Conservation (phyloP, 208 protist species). For the Acanthamoeba royreba region DNA sequence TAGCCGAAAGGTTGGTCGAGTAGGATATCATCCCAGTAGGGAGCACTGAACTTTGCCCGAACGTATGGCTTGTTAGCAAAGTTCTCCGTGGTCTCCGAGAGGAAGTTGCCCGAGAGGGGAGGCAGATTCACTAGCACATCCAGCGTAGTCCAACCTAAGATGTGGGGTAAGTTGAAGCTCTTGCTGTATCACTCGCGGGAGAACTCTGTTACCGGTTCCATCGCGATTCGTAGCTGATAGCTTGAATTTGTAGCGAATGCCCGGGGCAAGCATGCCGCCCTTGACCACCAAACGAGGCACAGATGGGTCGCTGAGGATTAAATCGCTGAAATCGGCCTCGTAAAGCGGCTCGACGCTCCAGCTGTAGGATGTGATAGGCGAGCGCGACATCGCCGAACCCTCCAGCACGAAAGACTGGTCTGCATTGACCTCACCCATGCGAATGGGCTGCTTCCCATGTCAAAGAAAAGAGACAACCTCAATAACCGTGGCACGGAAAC, state of each 20-base stretch:
- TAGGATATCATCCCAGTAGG: neutral
- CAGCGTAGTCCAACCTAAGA: constrained; percentile 19
- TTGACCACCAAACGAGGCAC: neutral
- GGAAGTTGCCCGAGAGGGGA: constrained; percentile 27
- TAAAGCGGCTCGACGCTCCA: constrained; percentile 29
- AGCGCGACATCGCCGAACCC: neutral
- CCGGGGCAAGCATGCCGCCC: neutral
- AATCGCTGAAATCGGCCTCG: neutral
- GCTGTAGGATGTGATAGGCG: neutral
- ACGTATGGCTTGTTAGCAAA: neutral
- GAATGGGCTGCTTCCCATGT: neutral
- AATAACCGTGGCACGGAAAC: neutral
- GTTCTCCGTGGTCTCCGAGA: neutral
- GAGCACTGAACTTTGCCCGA: neutral
- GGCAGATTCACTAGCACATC: constrained; percentile 39
- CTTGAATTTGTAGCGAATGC: constrained; percentile 43
- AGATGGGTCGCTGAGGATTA: neutral
- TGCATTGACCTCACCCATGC: neutral
- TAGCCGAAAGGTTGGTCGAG: neutral
- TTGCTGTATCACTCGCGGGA: neutral
- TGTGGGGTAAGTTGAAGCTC: neutral
- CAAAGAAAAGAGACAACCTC: neutral
- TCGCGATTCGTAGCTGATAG: neutral
- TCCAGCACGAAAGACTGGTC: neutral
- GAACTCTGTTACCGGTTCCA: neutral